Percentiles rank a stretch among this genome's conserved stretches.
Evolutionary conservation across 2,329 filamentous ascomycete genomes (phyloP).

Genomic region (Colletotrichum agaves): DNA sequence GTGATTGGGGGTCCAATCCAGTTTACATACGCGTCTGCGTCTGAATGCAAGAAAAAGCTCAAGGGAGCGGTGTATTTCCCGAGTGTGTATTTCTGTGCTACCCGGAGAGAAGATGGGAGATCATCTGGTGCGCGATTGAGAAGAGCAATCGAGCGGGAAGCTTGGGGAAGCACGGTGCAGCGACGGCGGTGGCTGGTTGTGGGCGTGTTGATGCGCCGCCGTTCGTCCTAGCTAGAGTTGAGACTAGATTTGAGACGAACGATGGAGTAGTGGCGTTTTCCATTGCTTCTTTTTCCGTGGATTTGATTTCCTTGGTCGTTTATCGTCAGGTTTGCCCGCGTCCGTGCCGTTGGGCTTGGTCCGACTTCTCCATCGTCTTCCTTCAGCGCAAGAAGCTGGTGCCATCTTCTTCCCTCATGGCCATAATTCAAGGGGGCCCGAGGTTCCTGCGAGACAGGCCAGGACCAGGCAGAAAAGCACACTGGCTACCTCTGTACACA

Average conservation of each 20-base stretch:
- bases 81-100: background rate
- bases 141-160: background rate
- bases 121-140: background rate
- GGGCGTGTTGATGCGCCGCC: slow-evolving; percentile 3
- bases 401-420: background rate
- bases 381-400: background rate
- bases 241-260: slow-evolving; percentile 19
- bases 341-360: background rate
- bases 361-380: background rate
- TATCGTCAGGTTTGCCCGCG: background rate
- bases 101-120: slow-evolving; percentile 7
- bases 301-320: slow-evolving; percentile 1
- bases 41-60: background rate
- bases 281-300: slow-evolving; percentile 29
- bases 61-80: slow-evolving; percentile 8
- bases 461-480: background rate
- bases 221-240: slow-evolving; percentile 6
- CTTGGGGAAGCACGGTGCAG: slow-evolving; percentile 19
- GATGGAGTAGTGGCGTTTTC: slow-evolving; percentile 23
- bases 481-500: background rate
- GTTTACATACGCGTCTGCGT: background rate
- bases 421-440: background rate
- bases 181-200: slow-evolving; percentile 29
- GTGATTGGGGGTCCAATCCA: slow-evolving; percentile 4
- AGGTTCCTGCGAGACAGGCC: slow-evolving; percentile 3